A percentile compares a stretch with the other conserved stretches of the same genome.
These are phyloP conservation scores for Clavaria fumosa DNA, from an alignment of 768 basidiomycete species.

Conservation along the genomic window DNA sequence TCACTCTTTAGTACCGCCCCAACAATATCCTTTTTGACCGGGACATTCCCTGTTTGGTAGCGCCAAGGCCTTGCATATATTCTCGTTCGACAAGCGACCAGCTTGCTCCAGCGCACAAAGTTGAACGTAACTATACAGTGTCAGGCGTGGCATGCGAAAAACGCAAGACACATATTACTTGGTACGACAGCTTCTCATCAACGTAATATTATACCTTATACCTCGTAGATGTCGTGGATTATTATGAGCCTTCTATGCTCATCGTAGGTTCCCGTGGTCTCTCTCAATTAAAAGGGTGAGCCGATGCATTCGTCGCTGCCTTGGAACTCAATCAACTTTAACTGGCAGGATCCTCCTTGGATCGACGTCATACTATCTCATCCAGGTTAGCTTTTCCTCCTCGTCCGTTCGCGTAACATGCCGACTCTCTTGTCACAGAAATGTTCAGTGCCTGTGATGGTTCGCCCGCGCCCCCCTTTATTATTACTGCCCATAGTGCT, in stretches of 20 bases:
- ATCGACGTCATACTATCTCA: slow-evolving; percentile 89
- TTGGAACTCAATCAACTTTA: background rate
- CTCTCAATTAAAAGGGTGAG: slow-evolving; percentile 75
- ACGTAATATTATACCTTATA: background rate
- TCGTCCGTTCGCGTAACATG: background rate
- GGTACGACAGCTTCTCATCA: slow-evolving; percentile 23
- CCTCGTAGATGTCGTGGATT: slow-evolving; percentile 62
- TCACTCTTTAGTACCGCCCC: background rate
- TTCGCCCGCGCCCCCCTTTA: slow-evolving; percentile 9
- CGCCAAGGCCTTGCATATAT: slow-evolving; percentile 83
- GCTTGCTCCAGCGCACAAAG: slow-evolving; percentile 79
- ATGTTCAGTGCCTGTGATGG: slow-evolving; percentile 94
- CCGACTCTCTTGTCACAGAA: slow-evolving; percentile 29
- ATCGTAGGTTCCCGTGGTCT: slow-evolving; percentile 93
- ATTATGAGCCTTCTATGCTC: slow-evolving; percentile 76
- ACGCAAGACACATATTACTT: slow-evolving; percentile 76
- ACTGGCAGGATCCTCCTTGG: slow-evolving; percentile 68
- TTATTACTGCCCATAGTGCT: slow-evolving; percentile 1
- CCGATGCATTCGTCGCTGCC: background rate
- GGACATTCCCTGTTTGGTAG: slow-evolving; percentile 21
- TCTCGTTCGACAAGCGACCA: slow-evolving; percentile 77
- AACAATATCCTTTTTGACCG: background rate
- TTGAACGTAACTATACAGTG: slow-evolving; percentile 79
- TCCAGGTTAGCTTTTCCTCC: slow-evolving; percentile 36
- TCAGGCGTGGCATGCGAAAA: slow-evolving; percentile 97